These are phyloP conservation scores for Podospora appendiculata DNA, from an alignment of 495 filamentous ascomycete genomes.

Conservation along the genomic window DNA sequence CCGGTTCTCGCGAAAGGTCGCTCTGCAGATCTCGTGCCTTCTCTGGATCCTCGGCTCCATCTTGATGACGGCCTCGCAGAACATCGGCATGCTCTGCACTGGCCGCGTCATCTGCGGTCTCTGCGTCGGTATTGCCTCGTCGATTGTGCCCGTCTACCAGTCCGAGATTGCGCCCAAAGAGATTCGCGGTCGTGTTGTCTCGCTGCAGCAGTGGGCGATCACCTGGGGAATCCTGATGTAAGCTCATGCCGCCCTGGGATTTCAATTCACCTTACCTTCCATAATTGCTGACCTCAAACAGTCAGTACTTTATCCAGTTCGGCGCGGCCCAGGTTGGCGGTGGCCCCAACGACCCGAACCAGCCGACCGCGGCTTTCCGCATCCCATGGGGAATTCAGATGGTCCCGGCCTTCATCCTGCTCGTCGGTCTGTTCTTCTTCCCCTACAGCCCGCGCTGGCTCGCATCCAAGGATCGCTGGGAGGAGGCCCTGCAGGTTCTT, in stretches of 20 bases:
- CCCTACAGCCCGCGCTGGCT: conserved; percentile 72
- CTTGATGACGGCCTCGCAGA: conserved; percentile 52
- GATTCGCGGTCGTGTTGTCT: conserved; percentile 68
- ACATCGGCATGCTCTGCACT: conserved; percentile 55
- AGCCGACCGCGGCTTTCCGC: conserved; percentile 56
- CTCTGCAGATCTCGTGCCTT: conserved; percentile 60
- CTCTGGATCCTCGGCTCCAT: conserved; percentile 66
- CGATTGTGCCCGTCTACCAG: conserved; percentile 71
- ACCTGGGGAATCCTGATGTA: conserved; percentile 58
- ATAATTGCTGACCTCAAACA: conserved; percentile 21
- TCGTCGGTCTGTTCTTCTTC: conserved; percentile 61
- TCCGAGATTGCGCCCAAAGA: conserved; percentile 72
- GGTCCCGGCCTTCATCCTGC: conserved; percentile 57
- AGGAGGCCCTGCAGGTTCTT: conserved; percentile 57
- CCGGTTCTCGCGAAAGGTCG: conserved; percentile 56
- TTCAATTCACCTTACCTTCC: neutral
- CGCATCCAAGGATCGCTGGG: conserved; percentile 65
- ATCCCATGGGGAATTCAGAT: conserved; percentile 71
- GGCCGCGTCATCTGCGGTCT: conserved; percentile 67
- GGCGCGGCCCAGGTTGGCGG: conserved; percentile 55
- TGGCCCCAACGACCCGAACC: conserved; percentile 48
- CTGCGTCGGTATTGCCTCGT: conserved; percentile 67
- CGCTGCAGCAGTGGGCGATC: conserved; percentile 64
- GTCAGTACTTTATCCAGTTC: conserved; percentile 67
- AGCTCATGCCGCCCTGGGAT: conserved; percentile 1